Percentiles rank a stretch among this genome's conserved stretches.
Conservation (phyloP, 2,329 filamentous ascomycete species). For the Gyromitra esculenta region DNA sequence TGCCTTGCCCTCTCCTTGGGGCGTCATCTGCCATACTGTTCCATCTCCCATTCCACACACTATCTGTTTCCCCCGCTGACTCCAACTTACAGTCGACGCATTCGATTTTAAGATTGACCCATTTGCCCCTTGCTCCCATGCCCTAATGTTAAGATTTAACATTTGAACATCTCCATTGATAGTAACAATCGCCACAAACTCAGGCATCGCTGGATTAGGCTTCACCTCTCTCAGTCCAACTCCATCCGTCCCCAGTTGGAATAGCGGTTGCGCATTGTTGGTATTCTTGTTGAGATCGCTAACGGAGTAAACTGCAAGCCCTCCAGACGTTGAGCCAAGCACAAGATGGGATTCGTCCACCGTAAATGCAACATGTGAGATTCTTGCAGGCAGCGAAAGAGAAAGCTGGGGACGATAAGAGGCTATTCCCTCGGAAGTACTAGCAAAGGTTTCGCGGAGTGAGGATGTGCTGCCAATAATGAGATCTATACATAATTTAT, state of each 20-base stretch:
- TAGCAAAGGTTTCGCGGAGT: slow-evolving; percentile 77
- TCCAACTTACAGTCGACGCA: slow-evolving; percentile 90
- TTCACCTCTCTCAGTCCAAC: slow-evolving; percentile 76
- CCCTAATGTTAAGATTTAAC: slow-evolving; percentile 77
- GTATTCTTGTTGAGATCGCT: slow-evolving; percentile 69
- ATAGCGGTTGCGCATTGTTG: slow-evolving; percentile 72
- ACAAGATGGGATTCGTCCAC: slow-evolving; percentile 87
- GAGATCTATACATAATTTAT: slow-evolving; percentile 64
- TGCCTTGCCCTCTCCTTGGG: slow-evolving; percentile 78
- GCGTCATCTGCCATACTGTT: slow-evolving; percentile 82
- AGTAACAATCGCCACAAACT: slow-evolving; percentile 83
- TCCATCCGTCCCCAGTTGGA: slow-evolving; percentile 80
- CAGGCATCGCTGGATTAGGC: slow-evolving; percentile 80
- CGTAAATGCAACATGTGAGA: slow-evolving; percentile 90
- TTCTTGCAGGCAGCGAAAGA: slow-evolving; percentile 75
- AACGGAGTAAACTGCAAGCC: slow-evolving; percentile 83
- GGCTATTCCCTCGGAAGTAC: slow-evolving; percentile 70
- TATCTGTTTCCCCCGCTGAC: slow-evolving; percentile 89
- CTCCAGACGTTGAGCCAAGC: slow-evolving; percentile 81
- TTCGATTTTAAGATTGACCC: slow-evolving; percentile 74
- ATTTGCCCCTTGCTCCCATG: slow-evolving; percentile 68
- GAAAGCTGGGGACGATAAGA: slow-evolving; percentile 77
- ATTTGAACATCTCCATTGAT: slow-evolving; percentile 82
- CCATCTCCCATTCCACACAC: slow-evolving; percentile 86
- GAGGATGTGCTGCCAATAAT: slow-evolving; percentile 79